A percentile compares a stretch with the other conserved stretches of the same genome.
Evolutionary conservation across 306 rosid species (phyloP).

Genomic region (Acmispon strigosus): DNA sequence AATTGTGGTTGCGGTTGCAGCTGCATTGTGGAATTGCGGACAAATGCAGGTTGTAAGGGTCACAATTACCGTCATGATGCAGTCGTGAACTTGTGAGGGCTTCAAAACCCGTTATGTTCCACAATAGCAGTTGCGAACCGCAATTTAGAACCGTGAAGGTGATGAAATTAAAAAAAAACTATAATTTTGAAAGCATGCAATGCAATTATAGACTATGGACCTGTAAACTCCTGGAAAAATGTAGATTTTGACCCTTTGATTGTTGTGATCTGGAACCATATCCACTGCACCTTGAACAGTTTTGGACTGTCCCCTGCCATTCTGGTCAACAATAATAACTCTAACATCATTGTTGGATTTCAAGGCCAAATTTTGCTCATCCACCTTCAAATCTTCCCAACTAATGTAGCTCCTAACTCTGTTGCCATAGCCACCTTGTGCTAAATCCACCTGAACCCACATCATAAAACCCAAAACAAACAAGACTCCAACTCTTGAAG

Average conservation of each 20-base stretch:
- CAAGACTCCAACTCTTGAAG: conserved; percentile 16
- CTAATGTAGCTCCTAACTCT: conserved; percentile 36
- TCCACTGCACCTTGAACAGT: conserved; percentile 92
- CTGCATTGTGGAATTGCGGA: too few species aligned
- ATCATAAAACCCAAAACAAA: conserved; percentile 10
- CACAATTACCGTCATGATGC: too few species aligned
- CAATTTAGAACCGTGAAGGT: too few species aligned
- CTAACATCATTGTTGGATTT: conserved; percentile 6
- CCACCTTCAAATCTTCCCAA: conserved; percentile 76
- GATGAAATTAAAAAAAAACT: background rate
- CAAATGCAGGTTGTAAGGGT: too few species aligned
- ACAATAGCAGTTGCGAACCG: too few species aligned
- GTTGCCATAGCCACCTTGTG: background rate
- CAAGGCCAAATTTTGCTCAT: conserved; percentile 22
- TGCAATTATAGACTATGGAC: conserved; percentile 33
- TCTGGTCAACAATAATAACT: conserved; percentile 55
- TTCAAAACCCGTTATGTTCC: too few species aligned
- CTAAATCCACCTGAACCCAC: conserved; percentile 27
- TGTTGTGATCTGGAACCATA: conserved; percentile 57
- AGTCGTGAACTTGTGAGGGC: too few species aligned
- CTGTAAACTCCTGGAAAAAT: conserved; percentile 88
- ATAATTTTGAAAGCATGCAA: background rate
- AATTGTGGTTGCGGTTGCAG: too few species aligned
- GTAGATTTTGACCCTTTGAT: conserved; percentile 57
- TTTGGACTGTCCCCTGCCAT: conserved; percentile 55